Evolutionary conservation across 2,329 filamentous ascomycete species (phyloP).

Genomic region (Colletotrichum salicis): DNA sequence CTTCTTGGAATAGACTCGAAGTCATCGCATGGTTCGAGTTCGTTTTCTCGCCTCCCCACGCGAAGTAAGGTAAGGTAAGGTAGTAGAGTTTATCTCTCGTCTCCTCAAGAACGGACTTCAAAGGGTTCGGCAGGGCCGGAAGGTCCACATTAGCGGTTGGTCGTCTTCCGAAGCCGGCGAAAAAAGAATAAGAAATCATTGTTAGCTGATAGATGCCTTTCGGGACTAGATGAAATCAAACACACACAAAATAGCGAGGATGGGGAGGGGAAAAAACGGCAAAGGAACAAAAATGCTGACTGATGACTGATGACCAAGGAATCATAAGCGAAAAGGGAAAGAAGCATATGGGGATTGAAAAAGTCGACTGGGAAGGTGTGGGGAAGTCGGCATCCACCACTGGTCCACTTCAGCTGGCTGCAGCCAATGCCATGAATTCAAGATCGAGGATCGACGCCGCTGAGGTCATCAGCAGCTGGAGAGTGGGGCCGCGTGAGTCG

Average conservation of each 20-base stretch:
- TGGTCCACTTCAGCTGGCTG: too few relatives aligned
- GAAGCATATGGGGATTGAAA: background rate
- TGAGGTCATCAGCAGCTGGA: slow-evolving; percentile 27
- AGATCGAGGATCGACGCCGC: slow-evolving; percentile 28
- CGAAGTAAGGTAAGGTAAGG: background rate
- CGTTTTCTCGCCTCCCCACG: background rate
- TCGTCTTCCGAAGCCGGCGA: background rate
- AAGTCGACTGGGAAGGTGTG: slow-evolving; percentile 12
- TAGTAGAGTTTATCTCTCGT: background rate
- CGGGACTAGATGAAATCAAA: background rate
- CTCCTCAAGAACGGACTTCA: background rate
- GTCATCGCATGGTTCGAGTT: background rate
- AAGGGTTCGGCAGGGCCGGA: background rate
- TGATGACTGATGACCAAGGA: background rate
- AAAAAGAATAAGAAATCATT: background rate
- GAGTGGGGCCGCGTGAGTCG: slow-evolving; percentile 22
- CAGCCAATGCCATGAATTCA: background rate
- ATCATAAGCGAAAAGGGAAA: slow-evolving; percentile 15
- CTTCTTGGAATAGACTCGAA: background rate
- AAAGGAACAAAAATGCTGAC: background rate
- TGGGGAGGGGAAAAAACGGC: too few relatives aligned
- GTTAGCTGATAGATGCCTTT: background rate
- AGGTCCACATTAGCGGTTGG: background rate
- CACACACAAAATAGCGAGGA: background rate
- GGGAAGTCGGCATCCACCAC: slow-evolving; percentile 6